phyloP scores from a whole-genome alignment of 176 grass and related monocot species.

The Oryza meridionalis region DNA sequence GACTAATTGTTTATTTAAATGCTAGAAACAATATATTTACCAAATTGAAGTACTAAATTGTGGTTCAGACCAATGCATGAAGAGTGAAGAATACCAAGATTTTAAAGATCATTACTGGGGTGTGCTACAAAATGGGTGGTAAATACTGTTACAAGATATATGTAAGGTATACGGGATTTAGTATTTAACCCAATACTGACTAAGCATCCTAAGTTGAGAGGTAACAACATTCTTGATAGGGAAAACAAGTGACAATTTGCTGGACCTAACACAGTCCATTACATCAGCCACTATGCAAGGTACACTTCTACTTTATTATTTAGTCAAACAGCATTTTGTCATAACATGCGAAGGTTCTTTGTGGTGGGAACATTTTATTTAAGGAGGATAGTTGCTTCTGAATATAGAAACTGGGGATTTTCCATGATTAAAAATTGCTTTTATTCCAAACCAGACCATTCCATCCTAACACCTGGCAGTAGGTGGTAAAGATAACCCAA shows the following conservation, averaged over 20 bases:
- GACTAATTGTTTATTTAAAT: neutral
- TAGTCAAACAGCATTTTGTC: neutral
- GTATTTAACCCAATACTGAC: neutral
- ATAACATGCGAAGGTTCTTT: neutral
- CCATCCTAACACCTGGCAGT: neutral
- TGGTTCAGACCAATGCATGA: conserved; percentile 1
- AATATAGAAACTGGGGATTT: conserved; percentile 20
- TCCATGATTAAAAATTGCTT: neutral
- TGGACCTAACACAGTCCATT: neutral
- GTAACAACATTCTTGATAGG: neutral
- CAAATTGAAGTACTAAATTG: neutral
- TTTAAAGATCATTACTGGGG: conserved; percentile 13
- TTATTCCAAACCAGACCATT: neutral
- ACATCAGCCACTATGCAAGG: neutral
- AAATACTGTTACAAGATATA: neutral
- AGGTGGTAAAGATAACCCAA: neutral
- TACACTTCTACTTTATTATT: neutral
- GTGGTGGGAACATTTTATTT: conserved; percentile 1
- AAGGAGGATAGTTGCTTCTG: neutral
- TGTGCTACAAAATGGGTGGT: neutral
- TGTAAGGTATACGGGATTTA: neutral
- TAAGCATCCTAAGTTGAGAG: neutral
- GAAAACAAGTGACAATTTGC: conserved; percentile 22
- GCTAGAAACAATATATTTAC: neutral
- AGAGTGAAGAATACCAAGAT: neutral